Conservation (phyloP, 345 rosid genomes). For the Acer campestre region DNA sequence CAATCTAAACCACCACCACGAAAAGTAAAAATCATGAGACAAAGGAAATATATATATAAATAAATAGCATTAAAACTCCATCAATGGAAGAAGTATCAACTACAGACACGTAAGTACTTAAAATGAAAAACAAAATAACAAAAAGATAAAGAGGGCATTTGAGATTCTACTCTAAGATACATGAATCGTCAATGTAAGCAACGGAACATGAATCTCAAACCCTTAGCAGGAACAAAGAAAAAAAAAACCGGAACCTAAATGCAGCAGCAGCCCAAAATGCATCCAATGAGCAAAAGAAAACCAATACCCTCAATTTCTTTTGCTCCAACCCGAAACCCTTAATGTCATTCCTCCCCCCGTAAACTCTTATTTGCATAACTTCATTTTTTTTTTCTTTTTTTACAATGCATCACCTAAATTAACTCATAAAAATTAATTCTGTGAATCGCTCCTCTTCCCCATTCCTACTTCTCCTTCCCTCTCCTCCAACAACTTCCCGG, state of each 20-base stretch:
- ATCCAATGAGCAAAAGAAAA: constrained; percentile 29
- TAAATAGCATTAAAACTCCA: constrained; percentile 28
- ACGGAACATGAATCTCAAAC: constrained; percentile 29
- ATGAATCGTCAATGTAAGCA: constrained; percentile 16
- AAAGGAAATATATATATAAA: constrained; percentile 20
- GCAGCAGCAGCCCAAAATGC: constrained; percentile 28
- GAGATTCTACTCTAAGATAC: constrained; percentile 42
- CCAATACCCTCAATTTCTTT: constrained; percentile 14
- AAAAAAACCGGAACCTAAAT: constrained; percentile 15
- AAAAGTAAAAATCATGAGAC: not conserved
- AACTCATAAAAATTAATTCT: constrained; percentile 38
- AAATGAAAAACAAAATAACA: constrained; percentile 17
- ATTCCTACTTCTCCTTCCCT: constrained; percentile 64
- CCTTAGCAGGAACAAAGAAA: constrained; percentile 23
- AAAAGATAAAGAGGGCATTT: constrained; percentile 29
- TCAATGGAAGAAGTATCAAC: constrained; percentile 31
- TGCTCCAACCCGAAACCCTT: constrained; percentile 5
- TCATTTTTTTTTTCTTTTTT: not conserved
- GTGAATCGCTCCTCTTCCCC: constrained; percentile 59
- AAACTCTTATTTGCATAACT: constrained; percentile 26
- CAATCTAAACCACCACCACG: not conserved
- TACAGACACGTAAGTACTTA: constrained; percentile 21
- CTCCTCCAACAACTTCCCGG: constrained; percentile 76
- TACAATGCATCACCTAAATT: constrained; percentile 19
- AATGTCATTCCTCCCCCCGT: constrained; percentile 26